Base-by-base conservation (phyloP, 805 yeast species). In the Pichia manshurica region DNA sequence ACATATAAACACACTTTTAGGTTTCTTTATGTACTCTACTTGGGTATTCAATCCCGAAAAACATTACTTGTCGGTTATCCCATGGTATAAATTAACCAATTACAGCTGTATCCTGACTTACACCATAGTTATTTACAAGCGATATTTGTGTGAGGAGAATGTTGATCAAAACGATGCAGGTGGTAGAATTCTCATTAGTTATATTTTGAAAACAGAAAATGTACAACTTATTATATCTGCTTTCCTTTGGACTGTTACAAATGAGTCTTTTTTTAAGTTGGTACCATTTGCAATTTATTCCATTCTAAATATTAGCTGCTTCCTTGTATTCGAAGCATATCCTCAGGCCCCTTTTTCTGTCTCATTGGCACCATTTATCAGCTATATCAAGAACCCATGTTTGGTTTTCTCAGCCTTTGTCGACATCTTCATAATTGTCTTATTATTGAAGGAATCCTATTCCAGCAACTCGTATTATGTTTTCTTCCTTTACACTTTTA, bases 261-360 rank as follows among this genome's bases (percentile, higher is more conserved):
- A 60, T 3, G 48, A 55, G 3, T 63, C 61, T 17, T 17, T 65
- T n/a, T 45, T 66, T 33, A 72, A 72, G 49, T 50, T 72, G 39
- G 47, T 66, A 23, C 74, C 76, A 2, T 71, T 70, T 53, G 62
- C 65, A n/a, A 58, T 65, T 8, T 72, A 70, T 50, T 70, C 75
- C 3, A 54, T 64, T n/a, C 56, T 72, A 45, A 72, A 72, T 48
- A 51, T 70, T 34, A 55, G 65, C 25, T 61, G 64, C 20, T 69
- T 58, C 48, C 54, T 64, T 38, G 58, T 63, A 4, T 48, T 58
- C 29, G 73, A 71, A 34, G 53, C 62, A 7, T 66, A 61, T 42
- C 71, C 73, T 1, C 47, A 53, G 1, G 57, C 56, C 13, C 56
- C 58, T 2, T 53, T 71, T 12, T 58, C 71, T 15, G 40, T 52